Evolutionary conservation across 2,329 filamentous ascomycete genomes (phyloP).

Genomic region (Immersiporthe knoxdaviesiana): DNA sequence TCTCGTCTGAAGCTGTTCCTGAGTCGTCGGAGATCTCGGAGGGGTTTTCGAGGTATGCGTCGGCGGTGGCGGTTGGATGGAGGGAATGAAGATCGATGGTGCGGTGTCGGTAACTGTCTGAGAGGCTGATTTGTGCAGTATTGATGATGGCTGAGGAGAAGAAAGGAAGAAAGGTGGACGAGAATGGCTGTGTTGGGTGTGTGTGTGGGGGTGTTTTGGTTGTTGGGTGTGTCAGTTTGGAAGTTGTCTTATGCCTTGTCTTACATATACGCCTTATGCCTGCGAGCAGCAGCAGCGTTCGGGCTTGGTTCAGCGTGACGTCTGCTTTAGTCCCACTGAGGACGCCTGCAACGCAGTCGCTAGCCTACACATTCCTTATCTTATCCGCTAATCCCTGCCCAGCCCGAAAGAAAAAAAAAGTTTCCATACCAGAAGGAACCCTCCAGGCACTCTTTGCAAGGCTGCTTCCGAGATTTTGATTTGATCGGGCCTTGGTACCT

Average conservation of each 20-base stretch:
- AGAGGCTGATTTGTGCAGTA: background rate
- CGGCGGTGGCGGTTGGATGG: background rate
- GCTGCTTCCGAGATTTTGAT: background rate
- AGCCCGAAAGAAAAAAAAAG: background rate
- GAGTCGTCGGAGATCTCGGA: background rate
- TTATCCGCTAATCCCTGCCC: constrained; percentile 2
- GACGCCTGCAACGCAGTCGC: background rate
- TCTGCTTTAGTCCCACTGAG: constrained; percentile 1
- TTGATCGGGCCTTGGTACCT: background rate
- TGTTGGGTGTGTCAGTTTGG: background rate
- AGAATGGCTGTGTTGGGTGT: constrained; percentile 7
- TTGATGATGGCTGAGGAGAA: background rate
- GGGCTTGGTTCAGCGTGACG: background rate
- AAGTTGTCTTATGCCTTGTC: background rate
- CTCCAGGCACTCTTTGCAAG: background rate
- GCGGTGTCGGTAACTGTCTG: background rate
- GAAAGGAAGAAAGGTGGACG: background rate
- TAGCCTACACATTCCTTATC: background rate
- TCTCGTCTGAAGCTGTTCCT: background rate
- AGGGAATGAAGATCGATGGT: background rate
- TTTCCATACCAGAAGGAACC: background rate
- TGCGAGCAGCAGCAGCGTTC: background rate
- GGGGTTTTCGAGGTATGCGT: background rate
- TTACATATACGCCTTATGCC: background rate
- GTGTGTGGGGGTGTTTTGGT: background rate